These are phyloP conservation scores for Dichomitus squalens DNA, from an alignment of 1,284 basidiomycete species.

Conservation along the genomic window DNA sequence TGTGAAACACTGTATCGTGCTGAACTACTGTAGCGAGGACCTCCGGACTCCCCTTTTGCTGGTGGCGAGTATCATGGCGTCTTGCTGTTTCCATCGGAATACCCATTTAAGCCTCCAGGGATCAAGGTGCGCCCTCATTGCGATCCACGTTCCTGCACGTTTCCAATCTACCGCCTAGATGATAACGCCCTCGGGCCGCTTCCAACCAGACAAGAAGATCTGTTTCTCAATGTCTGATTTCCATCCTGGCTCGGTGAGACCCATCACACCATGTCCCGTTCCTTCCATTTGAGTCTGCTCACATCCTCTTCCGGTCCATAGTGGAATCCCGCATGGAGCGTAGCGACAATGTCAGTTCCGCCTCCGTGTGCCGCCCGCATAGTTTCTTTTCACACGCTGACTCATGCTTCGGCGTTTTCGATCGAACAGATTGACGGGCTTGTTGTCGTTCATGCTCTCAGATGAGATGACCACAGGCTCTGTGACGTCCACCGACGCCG, in stretches of 20 bases:
- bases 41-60: conserved; percentile 89
- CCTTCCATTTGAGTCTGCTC: conserved; percentile 4
- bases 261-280: neutral
- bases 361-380: neutral
- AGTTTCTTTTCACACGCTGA: neutral
- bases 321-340: conserved; percentile 95
- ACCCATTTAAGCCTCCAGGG: conserved; percentile 93
- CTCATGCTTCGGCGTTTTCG: neutral
- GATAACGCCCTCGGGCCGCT: conserved; percentile 93
- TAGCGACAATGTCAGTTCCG: conserved; percentile 80
- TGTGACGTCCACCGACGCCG: conserved; percentile 77
- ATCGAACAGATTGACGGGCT: conserved; percentile 78
- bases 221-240: conserved; percentile 97
- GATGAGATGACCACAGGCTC: conserved; percentile 97
- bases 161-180: conserved; percentile 52
- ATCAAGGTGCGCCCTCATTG: conserved; percentile 69
- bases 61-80: conserved; percentile 95
- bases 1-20: neutral
- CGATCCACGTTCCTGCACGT: neutral
- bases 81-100: conserved; percentile 88
- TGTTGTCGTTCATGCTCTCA: conserved; percentile 94
- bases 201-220: conserved; percentile 93
- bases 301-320: conserved; percentile 30
- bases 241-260: conserved; percentile 83
- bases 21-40: conserved; percentile 68